These are phyloP conservation scores for Alopecurus myosuroides DNA, from an alignment of 176 grass and related monocot species.

Conservation along the genomic window DNA sequence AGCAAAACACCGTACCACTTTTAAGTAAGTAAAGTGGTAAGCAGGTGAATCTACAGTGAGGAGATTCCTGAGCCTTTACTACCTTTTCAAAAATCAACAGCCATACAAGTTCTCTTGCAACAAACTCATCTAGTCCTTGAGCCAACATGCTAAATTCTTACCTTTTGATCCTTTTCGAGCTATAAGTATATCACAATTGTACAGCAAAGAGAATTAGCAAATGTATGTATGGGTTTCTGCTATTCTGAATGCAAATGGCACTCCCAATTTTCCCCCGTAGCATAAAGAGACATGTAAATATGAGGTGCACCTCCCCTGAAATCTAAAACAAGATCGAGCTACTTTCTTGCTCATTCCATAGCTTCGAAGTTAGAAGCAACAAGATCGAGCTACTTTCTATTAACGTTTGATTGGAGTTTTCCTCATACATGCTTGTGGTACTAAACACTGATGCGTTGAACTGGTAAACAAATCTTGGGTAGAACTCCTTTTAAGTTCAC, in stretches of 20 bases:
- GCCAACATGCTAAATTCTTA: not conserved
- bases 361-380: not conserved
- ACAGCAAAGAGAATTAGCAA: not conserved
- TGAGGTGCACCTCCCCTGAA: not conserved
- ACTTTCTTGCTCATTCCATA: not conserved
- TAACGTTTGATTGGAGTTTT: not conserved
- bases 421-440: not conserved
- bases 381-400: not conserved
- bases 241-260: not conserved
- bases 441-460: not conserved
- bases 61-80: not conserved
- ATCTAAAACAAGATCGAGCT: not conserved
- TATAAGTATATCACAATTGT: not conserved
- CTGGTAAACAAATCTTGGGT: not conserved
- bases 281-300: constrained; percentile 2
- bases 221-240: not conserved
- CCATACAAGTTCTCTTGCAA: constrained; percentile 4
- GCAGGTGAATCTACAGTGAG: not conserved
- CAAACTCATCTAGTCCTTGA: not conserved
- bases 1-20: not conserved
- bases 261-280: not conserved
- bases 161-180: not conserved
- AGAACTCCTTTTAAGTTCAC: not conserved
- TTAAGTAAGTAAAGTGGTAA: not conserved
- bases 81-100: constrained; percentile 8